Conservation (phyloP, 352 stramenopile species). For the Phytophthora chlamydospora region DNA sequence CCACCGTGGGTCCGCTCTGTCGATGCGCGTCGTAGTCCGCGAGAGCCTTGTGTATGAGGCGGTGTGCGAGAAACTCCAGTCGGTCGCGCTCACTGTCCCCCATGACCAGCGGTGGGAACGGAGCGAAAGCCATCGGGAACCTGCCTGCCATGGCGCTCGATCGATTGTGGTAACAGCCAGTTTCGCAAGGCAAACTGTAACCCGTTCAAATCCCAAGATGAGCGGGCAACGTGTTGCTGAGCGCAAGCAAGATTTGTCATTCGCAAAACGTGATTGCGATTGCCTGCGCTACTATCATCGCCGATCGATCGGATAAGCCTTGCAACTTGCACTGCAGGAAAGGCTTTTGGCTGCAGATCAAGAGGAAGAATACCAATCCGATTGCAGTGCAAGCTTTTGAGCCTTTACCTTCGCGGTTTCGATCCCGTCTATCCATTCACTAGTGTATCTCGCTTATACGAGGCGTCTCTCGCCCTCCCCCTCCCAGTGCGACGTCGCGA, state of each 20-base stretch:
- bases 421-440: constrained; percentile 7
- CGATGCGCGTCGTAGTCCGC: constrained; percentile 37
- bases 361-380: too few relatives aligned
- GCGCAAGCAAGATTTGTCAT: too few relatives aligned
- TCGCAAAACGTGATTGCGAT: too few relatives aligned
- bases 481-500: constrained; percentile 4
- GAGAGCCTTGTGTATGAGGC: constrained; percentile 38
- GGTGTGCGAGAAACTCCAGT: constrained; percentile 38
- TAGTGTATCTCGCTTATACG: constrained; percentile 13
- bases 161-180: constrained; percentile 5
- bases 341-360: too few relatives aligned
- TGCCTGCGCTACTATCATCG: too few relatives aligned
- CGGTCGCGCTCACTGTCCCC: constrained; percentile 34
- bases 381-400: too few relatives aligned
- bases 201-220: neutral
- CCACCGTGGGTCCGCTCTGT: constrained; percentile 23
- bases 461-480: neutral
- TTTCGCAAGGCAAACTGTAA: neutral
- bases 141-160: constrained; percentile 30
- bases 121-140: constrained; percentile 27
- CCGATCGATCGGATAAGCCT: too few relatives aligned
- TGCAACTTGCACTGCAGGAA: too few relatives aligned
- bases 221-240: neutral
- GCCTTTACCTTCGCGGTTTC: neutral
- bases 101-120: constrained; percentile 38